These are phyloP conservation scores for Aspergillus vadensis DNA, from an alignment of 2,329 filamentous ascomycete species.

Conservation along the genomic window DNA sequence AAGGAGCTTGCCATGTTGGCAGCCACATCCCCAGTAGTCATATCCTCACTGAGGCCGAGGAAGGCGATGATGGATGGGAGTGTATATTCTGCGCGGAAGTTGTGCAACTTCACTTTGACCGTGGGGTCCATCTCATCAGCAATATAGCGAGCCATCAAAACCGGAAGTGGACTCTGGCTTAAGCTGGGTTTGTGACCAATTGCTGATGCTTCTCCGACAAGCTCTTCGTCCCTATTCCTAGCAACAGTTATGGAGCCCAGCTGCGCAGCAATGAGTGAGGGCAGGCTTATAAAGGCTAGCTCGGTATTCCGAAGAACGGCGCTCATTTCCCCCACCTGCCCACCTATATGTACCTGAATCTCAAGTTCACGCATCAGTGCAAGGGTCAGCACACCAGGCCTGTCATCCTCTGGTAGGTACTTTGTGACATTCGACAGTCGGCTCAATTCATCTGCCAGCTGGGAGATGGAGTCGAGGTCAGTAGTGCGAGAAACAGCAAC, in stretches of 20 bases:
- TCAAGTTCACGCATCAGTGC: constrained; percentile 66
- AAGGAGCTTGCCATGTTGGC: constrained; percentile 76
- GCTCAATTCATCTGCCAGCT: constrained; percentile 74
- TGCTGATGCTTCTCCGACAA: constrained; percentile 66
- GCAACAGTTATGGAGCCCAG: constrained; percentile 63
- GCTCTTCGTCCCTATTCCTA: constrained; percentile 69
- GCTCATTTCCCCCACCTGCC: constrained; percentile 66
- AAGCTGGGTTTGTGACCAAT: constrained; percentile 25
- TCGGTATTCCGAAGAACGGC: constrained; percentile 65
- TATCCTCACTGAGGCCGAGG: constrained; percentile 67
- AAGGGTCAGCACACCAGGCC: constrained; percentile 81
- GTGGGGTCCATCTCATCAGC: constrained; percentile 93
- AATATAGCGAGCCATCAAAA: constrained; percentile 85
- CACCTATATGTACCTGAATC: constrained; percentile 64
- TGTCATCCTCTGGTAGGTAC: constrained; percentile 92
- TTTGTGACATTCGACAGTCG: constrained; percentile 87
- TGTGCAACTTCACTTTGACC: constrained; percentile 83
- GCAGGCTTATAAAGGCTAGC: constrained; percentile 78
- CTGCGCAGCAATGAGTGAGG: constrained; percentile 78
- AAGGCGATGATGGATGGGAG: constrained; percentile 81
- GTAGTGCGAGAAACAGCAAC: constrained; percentile 64
- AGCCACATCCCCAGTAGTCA: constrained; percentile 72
- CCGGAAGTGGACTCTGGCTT: constrained; percentile 48
- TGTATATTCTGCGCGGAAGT: constrained; percentile 83
- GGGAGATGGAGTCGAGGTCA: constrained; percentile 67